Conservation (phyloP, 164 flowering plant genomes). For the Annona squamosa region DNA sequence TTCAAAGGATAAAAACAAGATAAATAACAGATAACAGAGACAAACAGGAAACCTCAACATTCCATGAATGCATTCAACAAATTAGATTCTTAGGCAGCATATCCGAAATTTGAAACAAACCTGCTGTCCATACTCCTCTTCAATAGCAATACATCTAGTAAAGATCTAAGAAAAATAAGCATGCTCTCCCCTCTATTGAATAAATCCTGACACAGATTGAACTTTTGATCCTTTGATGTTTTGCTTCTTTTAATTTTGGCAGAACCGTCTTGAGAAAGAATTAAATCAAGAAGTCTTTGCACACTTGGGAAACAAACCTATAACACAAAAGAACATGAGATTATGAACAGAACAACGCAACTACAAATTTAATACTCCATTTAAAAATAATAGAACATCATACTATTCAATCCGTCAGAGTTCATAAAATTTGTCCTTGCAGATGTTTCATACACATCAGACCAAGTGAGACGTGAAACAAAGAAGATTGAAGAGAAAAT, state of each 20-base stretch:
- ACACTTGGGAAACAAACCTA: conserved; percentile 53
- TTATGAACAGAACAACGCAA: background rate
- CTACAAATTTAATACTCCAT: background rate
- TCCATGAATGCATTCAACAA: background rate
- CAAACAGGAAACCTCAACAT: background rate
- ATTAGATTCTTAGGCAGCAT: background rate
- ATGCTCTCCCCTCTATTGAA: conserved; percentile 26
- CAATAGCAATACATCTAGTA: conserved; percentile 72
- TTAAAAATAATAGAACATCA: background rate
- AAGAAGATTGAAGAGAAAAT: no score
- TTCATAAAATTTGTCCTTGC: background rate
- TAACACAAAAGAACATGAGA: conserved; percentile 12
- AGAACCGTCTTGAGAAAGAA: conserved; percentile 21
- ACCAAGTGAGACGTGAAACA: no score
- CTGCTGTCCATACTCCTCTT: conserved; percentile 72
- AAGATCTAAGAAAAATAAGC: conserved; percentile 47
- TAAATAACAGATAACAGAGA: background rate
- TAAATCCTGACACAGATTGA: conserved; percentile 12
- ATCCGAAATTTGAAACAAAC: conserved; percentile 22
- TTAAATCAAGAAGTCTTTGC: conserved; percentile 30
- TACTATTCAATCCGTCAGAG: background rate
- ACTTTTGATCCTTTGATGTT: conserved; percentile 9
- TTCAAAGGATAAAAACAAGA: background rate
- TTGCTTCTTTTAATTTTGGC: conserved; percentile 48
- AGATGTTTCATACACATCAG: no score